Evolutionary conservation across 1,139 yeast species (phyloP).

Genomic region (Arxiozyma bovina): DNA sequence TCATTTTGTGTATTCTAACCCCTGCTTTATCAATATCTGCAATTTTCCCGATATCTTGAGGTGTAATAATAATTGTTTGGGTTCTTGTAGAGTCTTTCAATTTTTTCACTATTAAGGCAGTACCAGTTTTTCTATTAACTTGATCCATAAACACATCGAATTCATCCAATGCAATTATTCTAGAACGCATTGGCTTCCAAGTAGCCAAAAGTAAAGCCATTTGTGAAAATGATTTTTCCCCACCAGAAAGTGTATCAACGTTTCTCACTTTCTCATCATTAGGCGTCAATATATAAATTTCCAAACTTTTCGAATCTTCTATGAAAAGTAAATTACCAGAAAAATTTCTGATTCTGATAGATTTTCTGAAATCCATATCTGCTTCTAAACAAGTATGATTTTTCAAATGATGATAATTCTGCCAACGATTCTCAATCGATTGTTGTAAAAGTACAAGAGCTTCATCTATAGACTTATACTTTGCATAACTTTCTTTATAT

Average conservation of each 20-base stretch:
- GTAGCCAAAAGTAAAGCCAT: slow-evolving; percentile 79
- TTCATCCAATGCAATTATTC: slow-evolving; percentile 86
- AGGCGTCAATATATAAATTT: slow-evolving; percentile 50
- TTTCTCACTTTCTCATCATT: slow-evolving; percentile 53
- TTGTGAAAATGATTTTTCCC: slow-evolving; percentile 92
- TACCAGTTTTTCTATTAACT: slow-evolving; percentile 74
- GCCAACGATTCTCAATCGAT: slow-evolving; percentile 42
- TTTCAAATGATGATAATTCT: slow-evolving; percentile 43
- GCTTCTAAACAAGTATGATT: slow-evolving; percentile 38
- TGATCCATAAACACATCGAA: slow-evolving; percentile 98
- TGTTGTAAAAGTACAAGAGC: slow-evolving; percentile 30
- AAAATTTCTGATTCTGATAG: slow-evolving; percentile 62
- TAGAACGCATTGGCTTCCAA: slow-evolving; percentile 88
- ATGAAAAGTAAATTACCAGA: slow-evolving; percentile 64
- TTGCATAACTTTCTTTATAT: slow-evolving; percentile 32
- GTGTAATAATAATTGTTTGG: slow-evolving; percentile 90
- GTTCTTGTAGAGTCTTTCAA: slow-evolving; percentile 49
- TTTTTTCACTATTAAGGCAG: slow-evolving; percentile 63
- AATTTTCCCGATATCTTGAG: slow-evolving; percentile 79
- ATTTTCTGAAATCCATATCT: slow-evolving; percentile 46
- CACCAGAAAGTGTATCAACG: slow-evolving; percentile 86
- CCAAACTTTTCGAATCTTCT: slow-evolving; percentile 41
- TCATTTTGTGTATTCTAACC: slow-evolving; percentile 64
- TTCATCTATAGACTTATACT: slow-evolving; percentile 27
- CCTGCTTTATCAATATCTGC: slow-evolving; percentile 53